A percentile compares a stretch with the other conserved stretches of the same genome.
phyloP scores from a whole-genome alignment of 1,284 basidiomycete species.

The Grifola frondosa region DNA sequence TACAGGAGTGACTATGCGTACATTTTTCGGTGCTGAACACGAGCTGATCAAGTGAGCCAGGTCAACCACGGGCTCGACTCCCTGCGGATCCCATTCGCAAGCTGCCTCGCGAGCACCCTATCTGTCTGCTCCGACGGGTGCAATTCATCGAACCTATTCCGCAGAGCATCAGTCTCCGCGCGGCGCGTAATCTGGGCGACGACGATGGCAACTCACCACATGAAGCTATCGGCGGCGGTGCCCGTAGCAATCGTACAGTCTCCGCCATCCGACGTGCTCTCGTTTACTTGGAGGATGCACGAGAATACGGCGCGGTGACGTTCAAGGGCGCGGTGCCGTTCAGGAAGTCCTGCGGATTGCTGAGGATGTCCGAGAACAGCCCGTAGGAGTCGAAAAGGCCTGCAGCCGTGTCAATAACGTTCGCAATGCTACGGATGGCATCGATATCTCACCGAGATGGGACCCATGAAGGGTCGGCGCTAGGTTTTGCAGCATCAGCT shows the following conservation, averaged over 20 bases:
- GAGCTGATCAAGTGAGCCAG: constrained; percentile 48
- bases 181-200: too few species aligned
- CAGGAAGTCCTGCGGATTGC: constrained; percentile 45
- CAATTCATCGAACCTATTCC: constrained; percentile 51
- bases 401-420: constrained; percentile 13
- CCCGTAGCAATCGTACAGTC: constrained; percentile 44
- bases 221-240: constrained; percentile 48
- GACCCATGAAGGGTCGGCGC: constrained; percentile 31
- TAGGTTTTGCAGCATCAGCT: constrained; percentile 30
- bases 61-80: constrained; percentile 44
- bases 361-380: constrained; percentile 52
- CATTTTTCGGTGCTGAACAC: too few species aligned
- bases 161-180: not conserved
- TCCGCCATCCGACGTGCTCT: constrained; percentile 18
- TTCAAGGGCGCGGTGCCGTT: constrained; percentile 59
- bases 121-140: constrained; percentile 58
- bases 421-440: not conserved
- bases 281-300: not conserved
- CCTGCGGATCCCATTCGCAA: constrained; percentile 44
- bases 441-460: constrained; percentile 28
- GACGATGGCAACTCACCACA: constrained; percentile 43
- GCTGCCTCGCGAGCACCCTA: constrained; percentile 50
- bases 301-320: constrained; percentile 33
- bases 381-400: constrained; percentile 51
- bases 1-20: too few species aligned